Conservation (phyloP, 371 early-diverging fungal species). For the Mucor circinelloides region DNA sequence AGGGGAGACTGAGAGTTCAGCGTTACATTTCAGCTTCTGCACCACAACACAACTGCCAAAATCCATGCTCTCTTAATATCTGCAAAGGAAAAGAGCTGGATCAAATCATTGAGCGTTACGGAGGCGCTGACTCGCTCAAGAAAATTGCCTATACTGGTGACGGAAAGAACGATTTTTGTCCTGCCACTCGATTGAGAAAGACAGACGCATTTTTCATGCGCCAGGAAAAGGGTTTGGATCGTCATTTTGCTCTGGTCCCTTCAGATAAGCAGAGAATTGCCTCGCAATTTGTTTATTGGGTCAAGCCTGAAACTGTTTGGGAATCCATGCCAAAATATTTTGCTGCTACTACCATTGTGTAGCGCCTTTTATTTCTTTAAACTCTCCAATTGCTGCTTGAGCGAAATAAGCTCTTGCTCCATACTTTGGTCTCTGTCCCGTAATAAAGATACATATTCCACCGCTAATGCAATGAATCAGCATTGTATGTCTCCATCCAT, state of each 20-base stretch:
- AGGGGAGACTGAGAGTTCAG: conserved; percentile 56
- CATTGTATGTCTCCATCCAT: background rate
- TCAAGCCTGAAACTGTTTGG: conserved; percentile 16
- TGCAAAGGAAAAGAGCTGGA: conserved; percentile 70
- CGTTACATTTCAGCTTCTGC: conserved; percentile 50
- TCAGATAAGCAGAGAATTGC: background rate
- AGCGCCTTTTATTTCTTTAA: background rate
- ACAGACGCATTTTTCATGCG: conserved; percentile 30
- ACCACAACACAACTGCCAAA: conserved; percentile 63
- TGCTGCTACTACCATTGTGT: background rate
- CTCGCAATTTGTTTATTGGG: conserved; percentile 12
- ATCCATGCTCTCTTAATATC: conserved; percentile 70
- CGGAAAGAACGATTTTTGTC: conserved; percentile 53
- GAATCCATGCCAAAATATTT: conserved; percentile 14
- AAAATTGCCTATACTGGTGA: conserved; percentile 49
- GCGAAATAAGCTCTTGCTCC: conserved; percentile 11
- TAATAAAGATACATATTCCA: conserved; percentile 15
- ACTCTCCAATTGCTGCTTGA: conserved; percentile 9
- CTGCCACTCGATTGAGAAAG: conserved; percentile 33
- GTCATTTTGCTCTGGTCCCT: conserved; percentile 5
- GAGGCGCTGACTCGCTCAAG: conserved; percentile 16
- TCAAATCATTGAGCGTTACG: conserved; percentile 30
- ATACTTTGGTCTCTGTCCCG: conserved; percentile 10
- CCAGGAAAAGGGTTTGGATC: conserved; percentile 14
- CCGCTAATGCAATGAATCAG: background rate